Evolutionary conservation across 1,284 basidiomycete genomes (phyloP).

Genomic region (Cutaneotrichosporon sp.): DNA sequence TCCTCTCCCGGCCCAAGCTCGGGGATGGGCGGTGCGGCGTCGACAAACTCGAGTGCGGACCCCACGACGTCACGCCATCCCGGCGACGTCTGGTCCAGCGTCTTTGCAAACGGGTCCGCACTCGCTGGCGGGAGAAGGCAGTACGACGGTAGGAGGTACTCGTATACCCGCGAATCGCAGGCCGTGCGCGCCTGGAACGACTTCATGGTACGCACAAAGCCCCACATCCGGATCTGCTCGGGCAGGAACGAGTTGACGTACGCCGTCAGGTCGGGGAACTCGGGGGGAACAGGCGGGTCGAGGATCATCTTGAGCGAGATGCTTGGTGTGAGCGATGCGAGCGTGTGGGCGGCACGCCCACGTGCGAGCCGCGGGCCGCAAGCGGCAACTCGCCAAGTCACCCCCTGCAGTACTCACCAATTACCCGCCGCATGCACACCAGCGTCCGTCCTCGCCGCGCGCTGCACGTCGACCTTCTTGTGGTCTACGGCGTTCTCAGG

Average conservation of each 20-base stretch:
- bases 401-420: slow-evolving; percentile 33
- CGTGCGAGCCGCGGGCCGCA: neutral
- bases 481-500: slow-evolving; percentile 89
- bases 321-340: slow-evolving; percentile 17
- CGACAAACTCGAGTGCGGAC: slow-evolving; percentile 33
- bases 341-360: neutral
- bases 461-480: slow-evolving; percentile 75
- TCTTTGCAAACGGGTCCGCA: slow-evolving; percentile 58
- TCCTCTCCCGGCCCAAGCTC: slow-evolving; percentile 44
- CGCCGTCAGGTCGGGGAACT: slow-evolving; percentile 55
- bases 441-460: slow-evolving; percentile 92
- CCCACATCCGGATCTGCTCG: slow-evolving; percentile 87
- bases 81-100: slow-evolving; percentile 46
- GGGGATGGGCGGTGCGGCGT: slow-evolving; percentile 40
- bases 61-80: slow-evolving; percentile 41
- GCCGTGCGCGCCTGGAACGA: slow-evolving; percentile 85
- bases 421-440: slow-evolving; percentile 98
- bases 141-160: slow-evolving; percentile 94
- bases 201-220: slow-evolving; percentile 78
- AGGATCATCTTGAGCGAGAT: slow-evolving; percentile 85
- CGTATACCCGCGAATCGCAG: slow-evolving; percentile 93
- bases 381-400: too few species aligned
- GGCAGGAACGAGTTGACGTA: slow-evolving; percentile 83
- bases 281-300: slow-evolving; percentile 62
- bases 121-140: slow-evolving; percentile 87